These are phyloP conservation scores for Chaetoscypha palmicola DNA, from an alignment of 2,329 filamentous ascomycete species.

Conservation along the genomic window DNA sequence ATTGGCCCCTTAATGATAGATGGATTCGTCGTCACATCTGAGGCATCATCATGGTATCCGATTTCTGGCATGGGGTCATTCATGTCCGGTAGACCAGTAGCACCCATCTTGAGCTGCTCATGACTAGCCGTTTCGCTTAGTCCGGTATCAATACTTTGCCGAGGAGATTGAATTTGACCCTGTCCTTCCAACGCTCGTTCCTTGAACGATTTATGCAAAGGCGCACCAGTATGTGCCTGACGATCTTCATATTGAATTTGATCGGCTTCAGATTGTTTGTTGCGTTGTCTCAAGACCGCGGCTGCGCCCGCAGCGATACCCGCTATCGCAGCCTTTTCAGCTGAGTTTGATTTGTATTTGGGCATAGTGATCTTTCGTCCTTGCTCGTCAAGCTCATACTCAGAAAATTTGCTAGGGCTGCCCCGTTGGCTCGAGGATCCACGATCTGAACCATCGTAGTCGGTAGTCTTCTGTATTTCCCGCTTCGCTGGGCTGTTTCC, in stretches of 20 bases:
- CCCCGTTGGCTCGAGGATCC: conserved; percentile 20
- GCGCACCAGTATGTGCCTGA: conserved; percentile 38
- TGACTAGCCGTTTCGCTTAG: conserved; percentile 38
- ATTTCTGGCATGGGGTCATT: conserved; percentile 71
- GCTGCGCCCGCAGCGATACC: conserved; percentile 22
- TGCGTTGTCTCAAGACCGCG: conserved; percentile 24
- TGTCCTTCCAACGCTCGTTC: conserved; percentile 53
- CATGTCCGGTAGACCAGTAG: conserved; percentile 62
- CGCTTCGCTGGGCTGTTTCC: conserved; percentile 40
- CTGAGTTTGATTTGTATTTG: conserved; percentile 21
- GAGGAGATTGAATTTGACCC: conserved; percentile 46
- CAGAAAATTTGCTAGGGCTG: conserved; percentile 25
- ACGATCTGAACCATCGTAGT: conserved; percentile 18
- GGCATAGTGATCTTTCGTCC: conserved; percentile 31
- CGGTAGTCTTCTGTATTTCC: conserved; percentile 10
- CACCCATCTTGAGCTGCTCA: conserved; percentile 51
- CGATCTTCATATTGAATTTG: conserved; percentile 25
- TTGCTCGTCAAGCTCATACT: conserved; percentile 31
- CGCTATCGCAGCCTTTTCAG: conserved; percentile 22
- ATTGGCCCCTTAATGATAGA: conserved; percentile 73
- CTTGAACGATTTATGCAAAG: conserved; percentile 58
- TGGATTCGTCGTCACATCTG: conserved; percentile 74
- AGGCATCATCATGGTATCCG: conserved; percentile 54
- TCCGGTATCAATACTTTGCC: conserved; percentile 51
- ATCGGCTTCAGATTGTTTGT: conserved; percentile 23